These are phyloP conservation scores for Phlebiopsis flavidoalba DNA, from an alignment of 768 basidiomycete species.

Conservation along the genomic window DNA sequence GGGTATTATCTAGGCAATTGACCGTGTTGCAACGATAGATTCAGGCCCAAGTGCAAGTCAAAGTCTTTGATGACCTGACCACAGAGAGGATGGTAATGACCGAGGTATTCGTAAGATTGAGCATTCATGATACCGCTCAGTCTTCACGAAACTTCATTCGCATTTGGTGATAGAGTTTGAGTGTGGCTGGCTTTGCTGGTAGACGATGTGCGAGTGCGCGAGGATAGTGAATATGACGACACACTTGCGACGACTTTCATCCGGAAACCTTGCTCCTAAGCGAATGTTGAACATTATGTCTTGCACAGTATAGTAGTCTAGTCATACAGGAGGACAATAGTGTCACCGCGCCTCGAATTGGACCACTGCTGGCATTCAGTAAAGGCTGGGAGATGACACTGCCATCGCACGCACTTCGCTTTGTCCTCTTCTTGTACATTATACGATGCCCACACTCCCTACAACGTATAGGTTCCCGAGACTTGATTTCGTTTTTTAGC, in stretches of 20 bases:
- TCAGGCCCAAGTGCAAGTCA: background rate
- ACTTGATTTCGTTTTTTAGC: constrained; percentile 87
- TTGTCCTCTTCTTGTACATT: constrained; percentile 98
- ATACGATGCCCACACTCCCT: constrained; percentile 96
- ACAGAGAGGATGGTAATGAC: no score
- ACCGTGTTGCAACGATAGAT: background rate
- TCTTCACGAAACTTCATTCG: no score
- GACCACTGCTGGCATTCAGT: constrained; percentile 46
- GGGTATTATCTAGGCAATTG: background rate
- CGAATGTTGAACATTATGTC: background rate
- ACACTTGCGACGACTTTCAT: no score
- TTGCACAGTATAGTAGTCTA: background rate
- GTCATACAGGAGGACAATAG: background rate
- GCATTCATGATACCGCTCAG: no score
- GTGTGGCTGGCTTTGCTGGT: no score
- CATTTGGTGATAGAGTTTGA: no score
- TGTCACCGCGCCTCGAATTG: constrained; percentile 77
- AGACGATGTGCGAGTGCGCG: no score
- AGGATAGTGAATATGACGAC: no score
- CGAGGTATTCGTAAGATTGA: no score
- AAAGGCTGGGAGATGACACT: background rate
- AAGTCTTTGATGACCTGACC: background rate
- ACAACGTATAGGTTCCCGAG: constrained; percentile 92
- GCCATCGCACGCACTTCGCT: constrained; percentile 62
- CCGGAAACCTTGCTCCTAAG: no score